Evolutionary conservation across 306 rosid species (phyloP).

Genomic region (Ormosia semicastrata): DNA sequence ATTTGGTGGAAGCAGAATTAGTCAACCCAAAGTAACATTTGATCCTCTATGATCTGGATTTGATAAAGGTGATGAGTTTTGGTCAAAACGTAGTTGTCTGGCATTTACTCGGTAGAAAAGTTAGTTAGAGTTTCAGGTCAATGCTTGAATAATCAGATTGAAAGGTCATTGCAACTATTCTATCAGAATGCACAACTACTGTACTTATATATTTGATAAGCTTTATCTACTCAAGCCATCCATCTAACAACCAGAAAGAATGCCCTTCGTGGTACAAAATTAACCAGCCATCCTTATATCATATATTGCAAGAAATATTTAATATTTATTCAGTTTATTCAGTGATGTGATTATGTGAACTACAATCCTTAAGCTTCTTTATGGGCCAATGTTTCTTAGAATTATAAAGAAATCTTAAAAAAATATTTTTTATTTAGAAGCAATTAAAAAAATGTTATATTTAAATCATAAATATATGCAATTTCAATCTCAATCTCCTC

Average conservation of each 20-base stretch:
- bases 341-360: background rate
- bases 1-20: background rate
- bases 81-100: background rate
- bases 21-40: background rate
- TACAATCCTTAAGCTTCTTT: background rate
- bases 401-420: too few relatives aligned
- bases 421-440: background rate
- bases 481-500: too few relatives aligned
- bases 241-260: background rate
- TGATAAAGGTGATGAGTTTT: background rate
- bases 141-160: constrained; percentile 16
- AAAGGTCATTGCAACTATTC: constrained; percentile 25
- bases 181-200: background rate
- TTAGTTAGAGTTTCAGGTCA: constrained; percentile 1
- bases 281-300: background rate
- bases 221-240: background rate
- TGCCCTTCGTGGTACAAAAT: background rate
- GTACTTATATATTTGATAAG: background rate
- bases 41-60: constrained; percentile 17
- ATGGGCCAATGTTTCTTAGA: background rate
- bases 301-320: background rate
- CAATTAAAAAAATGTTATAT: background rate
- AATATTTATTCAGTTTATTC: too few relatives aligned
- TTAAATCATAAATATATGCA: background rate
- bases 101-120: background rate